phyloP scores from a whole-genome alignment of 768 basidiomycete species.

The Ramaria sp. region DNA sequence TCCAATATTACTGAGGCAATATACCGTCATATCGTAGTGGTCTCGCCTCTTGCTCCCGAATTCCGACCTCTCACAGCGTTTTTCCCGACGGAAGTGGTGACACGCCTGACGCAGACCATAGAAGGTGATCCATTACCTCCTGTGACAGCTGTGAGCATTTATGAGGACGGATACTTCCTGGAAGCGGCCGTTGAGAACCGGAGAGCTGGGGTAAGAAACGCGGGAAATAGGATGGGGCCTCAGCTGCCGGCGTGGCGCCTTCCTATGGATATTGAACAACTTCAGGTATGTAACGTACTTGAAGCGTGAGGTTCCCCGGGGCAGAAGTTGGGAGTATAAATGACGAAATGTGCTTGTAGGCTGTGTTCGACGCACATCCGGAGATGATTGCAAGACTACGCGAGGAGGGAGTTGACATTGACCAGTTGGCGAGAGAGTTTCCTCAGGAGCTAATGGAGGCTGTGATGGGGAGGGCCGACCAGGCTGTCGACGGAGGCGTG shows the following conservation, averaged over 20 bases:
- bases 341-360: slow-evolving; percentile 20
- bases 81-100: slow-evolving; percentile 48
- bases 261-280: slow-evolving; percentile 22
- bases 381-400: slow-evolving; percentile 45
- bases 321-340: background rate
- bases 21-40: slow-evolving; percentile 71
- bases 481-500: slow-evolving; percentile 27
- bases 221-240: background rate
- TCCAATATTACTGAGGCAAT: slow-evolving; percentile 37
- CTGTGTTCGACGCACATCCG: slow-evolving; percentile 46
- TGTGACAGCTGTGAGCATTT: slow-evolving; percentile 39
- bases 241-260: background rate
- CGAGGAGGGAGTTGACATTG: slow-evolving; percentile 55
- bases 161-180: slow-evolving; percentile 68
- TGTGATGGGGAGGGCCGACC: slow-evolving; percentile 32
- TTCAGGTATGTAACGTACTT: slow-evolving; percentile 31
- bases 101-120: slow-evolving; percentile 38
- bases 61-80: slow-evolving; percentile 54
- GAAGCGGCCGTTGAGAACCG: slow-evolving; percentile 30
- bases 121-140: slow-evolving; percentile 74
- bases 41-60: slow-evolving; percentile 41
- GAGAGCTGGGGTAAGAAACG: background rate
- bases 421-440: slow-evolving; percentile 35
- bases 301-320: background rate
- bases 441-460: slow-evolving; percentile 43